Evolutionary conservation across 2,329 filamentous ascomycete species (phyloP).

Genomic region (Hawksworthiomyces lignivorus): DNA sequence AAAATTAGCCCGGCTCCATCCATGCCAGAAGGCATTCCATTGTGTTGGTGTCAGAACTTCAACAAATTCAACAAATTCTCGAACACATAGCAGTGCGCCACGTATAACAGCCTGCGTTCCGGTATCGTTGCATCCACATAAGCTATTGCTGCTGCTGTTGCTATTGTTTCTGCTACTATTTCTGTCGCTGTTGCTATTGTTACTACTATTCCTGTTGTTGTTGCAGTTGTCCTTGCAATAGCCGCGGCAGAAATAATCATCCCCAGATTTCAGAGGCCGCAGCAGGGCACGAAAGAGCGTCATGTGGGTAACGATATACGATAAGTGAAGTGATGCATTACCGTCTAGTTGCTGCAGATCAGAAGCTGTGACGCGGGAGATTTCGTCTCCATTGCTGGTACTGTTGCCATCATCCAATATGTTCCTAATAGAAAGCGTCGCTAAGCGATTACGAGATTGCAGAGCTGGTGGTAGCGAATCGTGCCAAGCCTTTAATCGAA

Average conservation of each 20-base stretch:
- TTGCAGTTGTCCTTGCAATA: neutral
- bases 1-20: constrained; percentile 16
- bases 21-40: constrained; percentile 18
- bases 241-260: neutral
- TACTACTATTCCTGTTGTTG: neutral
- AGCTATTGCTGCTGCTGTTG: too few relatives aligned
- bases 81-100: constrained; percentile 13
- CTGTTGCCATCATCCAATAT: neutral
- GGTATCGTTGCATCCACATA: neutral
- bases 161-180: neutral
- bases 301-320: constrained; percentile 27
- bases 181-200: neutral
- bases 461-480: constrained; percentile 19
- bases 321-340: constrained; percentile 23
- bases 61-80: constrained; percentile 17
- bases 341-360: constrained; percentile 18
- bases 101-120: constrained; percentile 9
- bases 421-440: neutral
- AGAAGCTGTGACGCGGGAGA: too few relatives aligned
- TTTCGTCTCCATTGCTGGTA: too few relatives aligned
- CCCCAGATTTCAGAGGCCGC: constrained; percentile 21
- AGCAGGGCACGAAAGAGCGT: constrained; percentile 26
- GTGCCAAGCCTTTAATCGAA: constrained; percentile 23
- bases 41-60: constrained; percentile 11
- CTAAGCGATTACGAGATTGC: constrained; percentile 1